These are phyloP conservation scores for Aspergillus ochraceus DNA, from an alignment of 2,329 filamentous ascomycete genomes.

Conservation along the genomic window DNA sequence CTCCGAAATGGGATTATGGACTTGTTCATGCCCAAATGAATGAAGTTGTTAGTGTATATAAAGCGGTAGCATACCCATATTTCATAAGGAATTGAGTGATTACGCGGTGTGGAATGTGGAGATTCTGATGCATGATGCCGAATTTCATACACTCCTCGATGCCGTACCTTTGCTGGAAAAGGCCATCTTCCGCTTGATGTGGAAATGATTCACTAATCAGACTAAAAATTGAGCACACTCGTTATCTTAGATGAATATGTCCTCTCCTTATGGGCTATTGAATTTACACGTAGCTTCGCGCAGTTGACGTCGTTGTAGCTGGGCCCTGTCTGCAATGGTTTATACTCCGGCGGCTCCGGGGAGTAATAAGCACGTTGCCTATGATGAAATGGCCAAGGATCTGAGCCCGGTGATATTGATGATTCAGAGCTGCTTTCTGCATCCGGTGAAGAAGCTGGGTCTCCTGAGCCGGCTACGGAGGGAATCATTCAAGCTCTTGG, in stretches of 20 bases:
- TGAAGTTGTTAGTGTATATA: too few species aligned
- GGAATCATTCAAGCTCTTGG: neutral
- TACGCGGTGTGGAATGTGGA: conserved; percentile 17
- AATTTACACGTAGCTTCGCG: neutral
- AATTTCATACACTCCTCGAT: conserved; percentile 15
- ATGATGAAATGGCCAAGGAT: too few species aligned
- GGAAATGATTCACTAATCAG: neutral
- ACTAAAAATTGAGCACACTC: neutral
- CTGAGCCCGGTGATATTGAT: too few species aligned
- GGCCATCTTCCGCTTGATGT: neutral
- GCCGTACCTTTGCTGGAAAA: neutral
- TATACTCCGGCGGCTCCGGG: too few species aligned
- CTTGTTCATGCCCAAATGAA: too few species aligned
- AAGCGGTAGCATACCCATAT: too few species aligned
- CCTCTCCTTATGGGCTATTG: neutral
- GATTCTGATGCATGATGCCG: conserved; percentile 13
- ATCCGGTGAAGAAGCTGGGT: too few species aligned
- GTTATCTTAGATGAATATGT: neutral
- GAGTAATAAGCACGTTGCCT: too few species aligned
- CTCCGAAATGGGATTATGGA: too few species aligned
- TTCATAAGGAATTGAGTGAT: conserved; percentile 5
- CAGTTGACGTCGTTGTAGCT: neutral
- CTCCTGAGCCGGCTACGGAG: too few species aligned
- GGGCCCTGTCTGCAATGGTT: neutral
- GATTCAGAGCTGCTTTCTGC: too few species aligned